A percentile compares a stretch with the other conserved stretches of the same genome.
Evolutionary conservation across 768 basidiomycete genomes (phyloP).

Genomic region (Xerocomellus intermedius): DNA sequence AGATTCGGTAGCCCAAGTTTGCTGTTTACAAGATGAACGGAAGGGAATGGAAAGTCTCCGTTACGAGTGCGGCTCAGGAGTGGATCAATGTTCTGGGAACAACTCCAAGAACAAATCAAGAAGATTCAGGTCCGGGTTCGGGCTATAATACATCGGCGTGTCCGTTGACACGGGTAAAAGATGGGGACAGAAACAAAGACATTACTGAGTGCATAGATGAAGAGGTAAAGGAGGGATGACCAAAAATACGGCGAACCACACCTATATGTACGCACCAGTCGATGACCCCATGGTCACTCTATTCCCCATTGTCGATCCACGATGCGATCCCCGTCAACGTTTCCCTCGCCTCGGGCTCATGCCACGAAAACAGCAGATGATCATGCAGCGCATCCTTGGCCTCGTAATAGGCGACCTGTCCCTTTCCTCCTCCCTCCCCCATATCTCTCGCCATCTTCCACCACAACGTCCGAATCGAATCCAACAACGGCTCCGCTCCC

Average conservation of each 20-base stretch:
- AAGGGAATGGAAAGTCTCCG: too few species aligned
- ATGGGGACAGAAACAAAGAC: background rate
- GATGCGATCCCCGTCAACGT: constrained; percentile 48
- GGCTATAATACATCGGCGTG: too few species aligned
- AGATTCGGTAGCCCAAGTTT: too few species aligned
- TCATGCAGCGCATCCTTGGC: constrained; percentile 55
- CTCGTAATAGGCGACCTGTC: constrained; percentile 47
- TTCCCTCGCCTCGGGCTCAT: constrained; percentile 54
- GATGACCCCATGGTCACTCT: background rate
- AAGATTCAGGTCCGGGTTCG: too few species aligned
- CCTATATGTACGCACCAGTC: background rate
- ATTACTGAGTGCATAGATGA: background rate
- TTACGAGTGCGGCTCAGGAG: background rate
- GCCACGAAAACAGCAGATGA: constrained; percentile 48
- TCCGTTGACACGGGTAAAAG: background rate
- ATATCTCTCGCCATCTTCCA: constrained; percentile 53
- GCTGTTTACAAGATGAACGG: too few species aligned
- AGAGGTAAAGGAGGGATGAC: too few species aligned
- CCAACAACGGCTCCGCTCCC: constrained; percentile 55
- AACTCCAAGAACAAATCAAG: too few species aligned
- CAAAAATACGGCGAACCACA: too few species aligned
- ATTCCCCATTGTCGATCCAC: constrained; percentile 37
- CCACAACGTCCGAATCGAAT: constrained; percentile 48
- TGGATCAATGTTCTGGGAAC: too few species aligned
- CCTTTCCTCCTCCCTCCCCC: constrained; percentile 41